phyloP scores from a whole-genome alignment of 192 early-diverging fungal species.

The Dimargaris verticillata region DNA sequence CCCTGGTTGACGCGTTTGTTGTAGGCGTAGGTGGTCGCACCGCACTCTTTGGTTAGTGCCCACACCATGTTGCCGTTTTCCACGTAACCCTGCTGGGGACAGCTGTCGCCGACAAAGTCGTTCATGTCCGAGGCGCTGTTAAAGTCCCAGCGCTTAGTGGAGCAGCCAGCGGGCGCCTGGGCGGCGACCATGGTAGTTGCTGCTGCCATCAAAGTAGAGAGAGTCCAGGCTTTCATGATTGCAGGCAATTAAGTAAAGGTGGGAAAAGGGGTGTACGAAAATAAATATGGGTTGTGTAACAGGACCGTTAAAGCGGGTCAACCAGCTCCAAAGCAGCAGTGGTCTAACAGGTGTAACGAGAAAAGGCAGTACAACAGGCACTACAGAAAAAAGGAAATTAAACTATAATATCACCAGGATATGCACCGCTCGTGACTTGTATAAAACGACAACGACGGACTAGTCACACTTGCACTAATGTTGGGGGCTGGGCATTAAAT shows the following conservation, averaged over 20 bases:
- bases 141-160: conserved; percentile 8
- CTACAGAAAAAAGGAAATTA: not conserved
- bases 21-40: conserved; percentile 8
- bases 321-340: not conserved
- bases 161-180: not conserved
- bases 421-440: not conserved
- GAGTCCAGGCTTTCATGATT: not conserved
- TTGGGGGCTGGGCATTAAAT: too few relatives aligned
- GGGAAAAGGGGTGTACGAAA: not conserved
- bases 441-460: too few relatives aligned
- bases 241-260: not conserved
- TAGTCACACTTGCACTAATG: too few relatives aligned
- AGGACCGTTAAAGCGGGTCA: not conserved
- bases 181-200: conserved; percentile 5
- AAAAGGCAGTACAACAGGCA: not conserved
- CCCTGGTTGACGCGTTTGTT: not conserved
- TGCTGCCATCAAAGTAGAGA: conserved; percentile 1
- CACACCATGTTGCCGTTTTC: conserved; percentile 12
- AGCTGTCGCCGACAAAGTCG: not conserved
- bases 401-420: conserved; percentile 4
- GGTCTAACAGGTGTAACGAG: not conserved
- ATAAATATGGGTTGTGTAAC: not conserved
- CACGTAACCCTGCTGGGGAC: conserved; percentile 1
- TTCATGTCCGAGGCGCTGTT: not conserved
- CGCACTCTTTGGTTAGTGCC: conserved; percentile 6